Evolutionary conservation across 1,284 basidiomycete genomes (phyloP), one percentile per base, ranked within the genome.

Genomic region (Boletus nobilissimus): DNA sequence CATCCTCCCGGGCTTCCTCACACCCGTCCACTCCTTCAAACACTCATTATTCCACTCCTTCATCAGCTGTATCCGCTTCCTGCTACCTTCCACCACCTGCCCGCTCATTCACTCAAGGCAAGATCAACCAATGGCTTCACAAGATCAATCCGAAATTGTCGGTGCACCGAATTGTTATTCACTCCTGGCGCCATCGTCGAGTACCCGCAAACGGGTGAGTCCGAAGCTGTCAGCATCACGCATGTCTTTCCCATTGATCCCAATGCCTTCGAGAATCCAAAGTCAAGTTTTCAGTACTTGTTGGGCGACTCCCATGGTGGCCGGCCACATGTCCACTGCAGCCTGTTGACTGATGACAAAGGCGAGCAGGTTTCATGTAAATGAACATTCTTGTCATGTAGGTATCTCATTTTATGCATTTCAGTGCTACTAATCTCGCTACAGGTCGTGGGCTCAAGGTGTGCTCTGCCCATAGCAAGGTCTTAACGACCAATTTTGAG

Each of bases 381-480:
- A 3, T 26, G 36, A 6, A 34, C 38, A 4, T 32, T 46, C 5
- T 36, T 29, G 5, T 76, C 62, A 1, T 73, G 72, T 76, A 51
- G 6, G 63, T 76, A 24, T 46, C 3, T 48, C 18, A 24, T 29
- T 46, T n/a, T 5, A 40, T 13, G 29, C 24, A 38, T 29, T 57
- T 32, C 32, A 10, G 7, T n/a, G n/a, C n/a, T 39, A 14, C 51
- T 62, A 24, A 43, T 36, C n/a, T 22, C 7, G 40, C 19, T 4
- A 19, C 19, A 74, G 76, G 76, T 26, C 63, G n/a, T 14, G 72
- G 72, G 3, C 76, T 76, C 29, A 76, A 74, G 18, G 57, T 77
- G 26, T 77, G 63, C 40, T 74, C 72, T 19, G 68, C 76, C 46
- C 40, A 62, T 9, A 3, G 36, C 26, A 10, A 48, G 9, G 16